phyloP scores from a whole-genome alignment of 2,329 filamentous ascomycete genomes.

The Microsporum audouinii region DNA sequence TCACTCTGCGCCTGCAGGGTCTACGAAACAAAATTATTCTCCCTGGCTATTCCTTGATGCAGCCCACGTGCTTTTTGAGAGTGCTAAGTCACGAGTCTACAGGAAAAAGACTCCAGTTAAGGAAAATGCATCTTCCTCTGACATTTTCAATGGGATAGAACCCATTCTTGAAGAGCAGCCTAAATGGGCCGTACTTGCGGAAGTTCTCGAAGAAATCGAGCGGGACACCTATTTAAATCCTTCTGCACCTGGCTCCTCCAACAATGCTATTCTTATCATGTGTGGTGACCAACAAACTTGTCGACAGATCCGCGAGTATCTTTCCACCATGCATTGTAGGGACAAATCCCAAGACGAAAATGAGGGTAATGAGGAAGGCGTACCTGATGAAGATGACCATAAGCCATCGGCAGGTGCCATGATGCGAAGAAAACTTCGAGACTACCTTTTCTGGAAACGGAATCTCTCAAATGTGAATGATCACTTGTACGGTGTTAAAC shows the following conservation, averaged over 20 bases:
- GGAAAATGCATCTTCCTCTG: slow-evolving; percentile 18
- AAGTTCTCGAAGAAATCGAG: slow-evolving; percentile 88
- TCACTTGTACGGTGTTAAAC: slow-evolving; percentile 26
- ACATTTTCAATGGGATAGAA: slow-evolving; percentile 44
- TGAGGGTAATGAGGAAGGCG: slow-evolving; percentile 24
- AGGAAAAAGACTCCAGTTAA: slow-evolving; percentile 52
- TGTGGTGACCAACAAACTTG: slow-evolving; percentile 79
- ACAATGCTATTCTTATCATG: slow-evolving; percentile 91
- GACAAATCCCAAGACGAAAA: slow-evolving; percentile 18
- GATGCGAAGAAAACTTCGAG: slow-evolving; percentile 77
- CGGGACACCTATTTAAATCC: slow-evolving; percentile 79
- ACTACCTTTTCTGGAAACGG: slow-evolving; percentile 82
- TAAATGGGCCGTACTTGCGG: slow-evolving; percentile 83
- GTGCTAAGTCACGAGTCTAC: slow-evolving; percentile 79
- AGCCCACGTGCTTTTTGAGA: slow-evolving; percentile 86
- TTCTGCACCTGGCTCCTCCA: slow-evolving; percentile 64
- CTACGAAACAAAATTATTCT: slow-evolving; percentile 76
- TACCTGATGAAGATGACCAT: slow-evolving; percentile 23
- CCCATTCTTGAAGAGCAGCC: slow-evolving; percentile 88
- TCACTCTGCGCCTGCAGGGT: slow-evolving; percentile 76
- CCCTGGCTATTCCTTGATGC: slow-evolving; percentile 96
- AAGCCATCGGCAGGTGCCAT: slow-evolving; percentile 69
- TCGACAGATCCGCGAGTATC: slow-evolving; percentile 76
- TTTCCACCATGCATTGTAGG: slow-evolving; percentile 66
- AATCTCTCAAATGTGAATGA: slow-evolving; percentile 74